These are phyloP conservation scores for Saturnispora mendoncae DNA, from an alignment of 805 yeast species.

Conservation along the genomic window DNA sequence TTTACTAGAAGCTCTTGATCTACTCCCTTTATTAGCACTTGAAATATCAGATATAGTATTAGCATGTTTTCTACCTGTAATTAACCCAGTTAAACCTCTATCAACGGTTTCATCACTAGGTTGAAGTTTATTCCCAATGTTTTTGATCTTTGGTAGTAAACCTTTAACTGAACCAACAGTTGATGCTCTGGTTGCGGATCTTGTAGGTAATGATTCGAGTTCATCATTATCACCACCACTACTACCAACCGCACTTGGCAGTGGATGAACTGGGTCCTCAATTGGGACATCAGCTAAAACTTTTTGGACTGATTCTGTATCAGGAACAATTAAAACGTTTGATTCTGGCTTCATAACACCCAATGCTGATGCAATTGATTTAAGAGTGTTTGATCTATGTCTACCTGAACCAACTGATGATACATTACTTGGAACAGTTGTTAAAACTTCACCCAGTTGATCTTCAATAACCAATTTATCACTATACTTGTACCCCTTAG, in stretches of 20 bases:
- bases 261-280: neutral
- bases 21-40: neutral
- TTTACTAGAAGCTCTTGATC: conserved; percentile 18
- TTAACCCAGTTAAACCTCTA: conserved; percentile 7
- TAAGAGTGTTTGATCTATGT: conserved; percentile 11
- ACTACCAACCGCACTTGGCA: neutral
- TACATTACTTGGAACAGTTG: conserved; percentile 33
- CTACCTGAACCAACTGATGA: conserved; percentile 8
- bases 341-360: conserved; percentile 4
- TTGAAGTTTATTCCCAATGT: conserved; percentile 10
- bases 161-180: conserved; percentile 8
- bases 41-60: neutral
- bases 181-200: neutral
- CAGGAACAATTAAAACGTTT: neutral
- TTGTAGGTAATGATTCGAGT: neutral
- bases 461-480: conserved; percentile 67
- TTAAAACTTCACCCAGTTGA: conserved; percentile 71
- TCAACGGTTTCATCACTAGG: conserved; percentile 9
- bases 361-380: conserved; percentile 11
- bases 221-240: neutral
- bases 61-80: conserved; percentile 1
- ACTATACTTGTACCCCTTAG: conserved; percentile 62
- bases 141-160: conserved; percentile 4
- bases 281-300: neutral
- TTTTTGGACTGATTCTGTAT: neutral